phyloP scores from a whole-genome alignment of 805 yeast species.

The Ogataea pini region DNA sequence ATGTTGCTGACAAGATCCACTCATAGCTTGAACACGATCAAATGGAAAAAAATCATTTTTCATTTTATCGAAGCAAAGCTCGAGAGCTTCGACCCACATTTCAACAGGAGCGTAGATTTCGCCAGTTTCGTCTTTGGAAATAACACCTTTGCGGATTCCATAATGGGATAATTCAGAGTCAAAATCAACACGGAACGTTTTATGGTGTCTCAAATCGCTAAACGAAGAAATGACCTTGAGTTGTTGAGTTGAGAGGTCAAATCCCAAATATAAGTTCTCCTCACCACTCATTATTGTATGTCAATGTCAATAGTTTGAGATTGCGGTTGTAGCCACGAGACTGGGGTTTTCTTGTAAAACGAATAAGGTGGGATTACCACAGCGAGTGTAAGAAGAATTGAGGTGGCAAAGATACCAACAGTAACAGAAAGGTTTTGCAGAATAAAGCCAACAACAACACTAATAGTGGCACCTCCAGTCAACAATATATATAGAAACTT shows the following conservation, averaged over 20 bases:
- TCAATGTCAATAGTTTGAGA: constrained; percentile 17
- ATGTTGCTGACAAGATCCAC: constrained; percentile 92
- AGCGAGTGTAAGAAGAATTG: constrained; percentile 36
- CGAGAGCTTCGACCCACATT: constrained; percentile 90
- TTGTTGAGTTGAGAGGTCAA: constrained; percentile 90
- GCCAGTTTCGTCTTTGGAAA: constrained; percentile 50
- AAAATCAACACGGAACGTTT: constrained; percentile 68
- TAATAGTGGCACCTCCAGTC: constrained; percentile 36
- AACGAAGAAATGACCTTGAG: constrained; percentile 71
- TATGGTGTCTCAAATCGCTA: constrained; percentile 50
- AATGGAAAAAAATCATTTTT: constrained; percentile 55
- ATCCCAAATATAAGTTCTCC: constrained; percentile 55
- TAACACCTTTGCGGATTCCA: constrained; percentile 74
- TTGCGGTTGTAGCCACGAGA: constrained; percentile 43
- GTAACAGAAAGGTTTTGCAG: constrained; percentile 45
- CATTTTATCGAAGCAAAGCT: constrained; percentile 58
- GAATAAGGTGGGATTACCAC: constrained; percentile 62
- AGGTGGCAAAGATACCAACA: constrained; percentile 41
- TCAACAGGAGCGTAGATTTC: constrained; percentile 76
- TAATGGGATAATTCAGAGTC: constrained; percentile 64
- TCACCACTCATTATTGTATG: constrained; percentile 17
- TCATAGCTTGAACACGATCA: constrained; percentile 57
- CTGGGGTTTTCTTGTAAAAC: constrained; percentile 49
- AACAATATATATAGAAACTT: constrained; percentile 30
- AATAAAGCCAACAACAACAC: constrained; percentile 50